Percentiles rank a stretch among this genome's conserved stretches.
Evolutionary conservation across 75 land plant genomes (phyloP).

Genomic region (Cryptomeria japonica): DNA sequence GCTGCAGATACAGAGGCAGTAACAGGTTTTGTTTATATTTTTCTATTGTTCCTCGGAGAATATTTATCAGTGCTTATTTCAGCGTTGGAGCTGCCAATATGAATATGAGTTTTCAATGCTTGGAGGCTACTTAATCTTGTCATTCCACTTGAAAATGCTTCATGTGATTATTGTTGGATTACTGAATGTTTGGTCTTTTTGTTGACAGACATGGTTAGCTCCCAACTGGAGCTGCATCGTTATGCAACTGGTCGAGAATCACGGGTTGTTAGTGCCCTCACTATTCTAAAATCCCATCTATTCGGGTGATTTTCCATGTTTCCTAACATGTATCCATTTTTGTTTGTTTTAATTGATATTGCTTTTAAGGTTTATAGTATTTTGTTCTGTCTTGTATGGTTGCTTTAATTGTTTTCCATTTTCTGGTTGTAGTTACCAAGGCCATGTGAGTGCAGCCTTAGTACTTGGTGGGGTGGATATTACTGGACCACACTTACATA

Average conservation of each 20-base stretch:
- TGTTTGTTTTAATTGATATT: background rate
- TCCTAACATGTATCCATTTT: too few relatives aligned
- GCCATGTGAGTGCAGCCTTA: conserved; percentile 94
- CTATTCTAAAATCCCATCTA: conserved; percentile 87
- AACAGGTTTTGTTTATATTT: conserved; percentile 50
- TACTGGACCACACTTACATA: conserved; percentile 97
- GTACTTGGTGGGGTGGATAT: conserved; percentile 98
- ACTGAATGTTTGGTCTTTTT: conserved; percentile 5
- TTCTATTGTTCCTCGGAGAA: background rate
- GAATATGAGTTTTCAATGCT: background rate
- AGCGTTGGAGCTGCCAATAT: background rate
- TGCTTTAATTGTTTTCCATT: background rate
- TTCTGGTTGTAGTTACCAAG: conserved; percentile 74
- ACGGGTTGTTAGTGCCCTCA: conserved; percentile 94
- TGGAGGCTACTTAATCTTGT: background rate
- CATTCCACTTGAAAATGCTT: background rate
- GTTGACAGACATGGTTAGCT: conserved; percentile 89
- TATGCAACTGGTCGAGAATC: conserved; percentile 97
- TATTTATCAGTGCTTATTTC: background rate
- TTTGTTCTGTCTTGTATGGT: background rate
- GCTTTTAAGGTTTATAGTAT: background rate
- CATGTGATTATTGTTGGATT: background rate
- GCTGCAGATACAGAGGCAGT: conserved; percentile 98
- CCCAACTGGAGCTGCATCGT: conserved; percentile 91
- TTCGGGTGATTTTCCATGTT: conserved; percentile 55